phyloP scores from a whole-genome alignment of 2,329 filamentous ascomycete species.

The Bertia moriformis region DNA sequence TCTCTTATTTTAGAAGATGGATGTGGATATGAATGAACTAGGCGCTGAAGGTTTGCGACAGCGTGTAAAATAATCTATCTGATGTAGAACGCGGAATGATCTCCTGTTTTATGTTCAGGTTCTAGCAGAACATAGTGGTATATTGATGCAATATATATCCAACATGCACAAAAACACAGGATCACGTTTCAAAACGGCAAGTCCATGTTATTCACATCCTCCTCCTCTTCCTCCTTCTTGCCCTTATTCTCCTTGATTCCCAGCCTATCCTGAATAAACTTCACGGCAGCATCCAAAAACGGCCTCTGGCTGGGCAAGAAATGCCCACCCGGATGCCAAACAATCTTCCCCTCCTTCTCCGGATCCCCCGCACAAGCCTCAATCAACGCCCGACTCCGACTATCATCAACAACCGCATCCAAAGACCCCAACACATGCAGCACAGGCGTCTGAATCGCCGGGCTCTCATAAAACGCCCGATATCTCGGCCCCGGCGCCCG shows the following conservation, averaged over 20 bases:
- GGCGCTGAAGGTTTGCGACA: neutral
- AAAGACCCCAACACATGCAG: constrained; percentile 48
- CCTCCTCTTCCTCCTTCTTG: constrained; percentile 25
- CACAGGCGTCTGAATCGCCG: constrained; percentile 42
- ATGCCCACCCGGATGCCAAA: constrained; percentile 55
- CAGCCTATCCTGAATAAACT: constrained; percentile 39
- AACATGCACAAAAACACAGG: neutral
- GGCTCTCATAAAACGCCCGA: constrained; percentile 38
- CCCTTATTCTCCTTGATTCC: constrained; percentile 12
- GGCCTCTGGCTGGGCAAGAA: constrained; percentile 50
- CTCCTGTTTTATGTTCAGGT: neutral
- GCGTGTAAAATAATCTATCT: constrained; percentile 1
- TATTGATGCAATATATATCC: neutral
- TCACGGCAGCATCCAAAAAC: constrained; percentile 42
- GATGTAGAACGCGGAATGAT: neutral
- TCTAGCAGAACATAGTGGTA: too few relatives aligned
- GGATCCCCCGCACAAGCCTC: constrained; percentile 34
- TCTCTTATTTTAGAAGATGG: neutral
- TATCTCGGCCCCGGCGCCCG: constrained; percentile 36
- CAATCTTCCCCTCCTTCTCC: constrained; percentile 32
- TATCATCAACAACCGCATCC: constrained; percentile 51
- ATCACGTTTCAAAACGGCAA: constrained; percentile 34
- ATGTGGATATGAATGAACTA: constrained; percentile 1
- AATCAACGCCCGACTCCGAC: constrained; percentile 36
- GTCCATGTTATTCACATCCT: constrained; percentile 50